These are phyloP conservation scores for Keithomyces neogunnii DNA, from an alignment of 2,329 filamentous ascomycete genomes.

Conservation along the genomic window DNA sequence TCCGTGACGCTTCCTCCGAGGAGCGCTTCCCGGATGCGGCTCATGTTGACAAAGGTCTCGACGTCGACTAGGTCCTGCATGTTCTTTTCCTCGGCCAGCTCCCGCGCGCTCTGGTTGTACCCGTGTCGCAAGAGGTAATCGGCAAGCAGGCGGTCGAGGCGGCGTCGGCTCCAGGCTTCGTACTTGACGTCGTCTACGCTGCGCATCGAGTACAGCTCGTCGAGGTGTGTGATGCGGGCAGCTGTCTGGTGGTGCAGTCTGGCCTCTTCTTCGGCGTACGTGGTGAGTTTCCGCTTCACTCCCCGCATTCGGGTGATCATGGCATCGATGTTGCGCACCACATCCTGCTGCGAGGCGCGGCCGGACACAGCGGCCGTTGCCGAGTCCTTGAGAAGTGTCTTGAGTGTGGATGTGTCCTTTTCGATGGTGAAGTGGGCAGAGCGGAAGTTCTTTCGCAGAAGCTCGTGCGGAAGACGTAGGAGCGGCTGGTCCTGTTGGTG, in stretches of 20 bases:
- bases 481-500: slow-evolving; percentile 75
- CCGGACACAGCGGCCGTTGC: slow-evolving; percentile 60
- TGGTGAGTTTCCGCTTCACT: slow-evolving; percentile 78
- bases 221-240: slow-evolving; percentile 71
- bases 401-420: slow-evolving; percentile 56
- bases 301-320: slow-evolving; percentile 81
- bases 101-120: slow-evolving; percentile 67
- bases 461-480: slow-evolving; percentile 84
- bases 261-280: slow-evolving; percentile 70
- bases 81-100: slow-evolving; percentile 64
- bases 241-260: slow-evolving; percentile 66
- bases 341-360: slow-evolving; percentile 54
- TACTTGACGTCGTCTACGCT: slow-evolving; percentile 88
- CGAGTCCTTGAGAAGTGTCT: slow-evolving; percentile 51
- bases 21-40: slow-evolving; percentile 67
- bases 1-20: slow-evolving; percentile 63
- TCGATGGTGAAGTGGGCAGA: slow-evolving; percentile 70
- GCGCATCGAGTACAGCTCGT: slow-evolving; percentile 70
- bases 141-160: slow-evolving; percentile 79
- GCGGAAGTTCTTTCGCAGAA: slow-evolving; percentile 91
- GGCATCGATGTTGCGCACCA: slow-evolving; percentile 71
- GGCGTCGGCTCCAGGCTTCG: slow-evolving; percentile 75
- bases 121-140: slow-evolving; percentile 85
- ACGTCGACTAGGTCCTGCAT: slow-evolving; percentile 82
- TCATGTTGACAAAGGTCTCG: slow-evolving; percentile 77